Evolutionary conservation across 139 green algal species (phyloP).

Genomic region (Auxenochlorella protothecoides): DNA sequence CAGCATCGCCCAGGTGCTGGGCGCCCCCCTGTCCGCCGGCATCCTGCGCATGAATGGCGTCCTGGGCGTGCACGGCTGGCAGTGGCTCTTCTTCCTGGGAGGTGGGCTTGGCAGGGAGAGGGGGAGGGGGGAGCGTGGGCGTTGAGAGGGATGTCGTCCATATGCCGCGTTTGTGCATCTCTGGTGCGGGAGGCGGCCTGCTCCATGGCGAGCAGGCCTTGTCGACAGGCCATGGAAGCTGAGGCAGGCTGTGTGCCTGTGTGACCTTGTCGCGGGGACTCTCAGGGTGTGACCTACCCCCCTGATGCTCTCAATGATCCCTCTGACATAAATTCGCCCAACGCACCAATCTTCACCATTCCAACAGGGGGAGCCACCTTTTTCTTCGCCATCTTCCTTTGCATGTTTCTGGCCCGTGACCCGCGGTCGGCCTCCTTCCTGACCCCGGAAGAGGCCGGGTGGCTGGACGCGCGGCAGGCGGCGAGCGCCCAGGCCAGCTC

Average conservation of each 20-base stretch:
- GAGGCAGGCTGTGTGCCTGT: too few species aligned
- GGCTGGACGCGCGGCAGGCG: slow-evolving; percentile 17
- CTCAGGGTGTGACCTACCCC: too few species aligned
- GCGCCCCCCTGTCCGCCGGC: slow-evolving; percentile 47
- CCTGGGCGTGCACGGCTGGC: slow-evolving; percentile 51
- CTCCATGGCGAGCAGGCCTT: too few species aligned
- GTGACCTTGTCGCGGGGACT: too few species aligned
- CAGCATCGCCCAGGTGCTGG: slow-evolving; percentile 26
- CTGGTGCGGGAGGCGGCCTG: too few species aligned
- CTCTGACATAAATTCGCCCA: neutral
- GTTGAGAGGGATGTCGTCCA: too few species aligned
- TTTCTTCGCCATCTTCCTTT: slow-evolving; percentile 28
- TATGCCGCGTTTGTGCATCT: too few species aligned
- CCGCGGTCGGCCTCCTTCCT: slow-evolving; percentile 37
- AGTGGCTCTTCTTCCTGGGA: slow-evolving; percentile 66
- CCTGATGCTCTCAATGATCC: neutral
- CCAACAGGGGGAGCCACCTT: slow-evolving; percentile 12
- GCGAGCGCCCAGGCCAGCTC: neutral
- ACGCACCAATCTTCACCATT: neutral
- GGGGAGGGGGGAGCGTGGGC: too few species aligned
- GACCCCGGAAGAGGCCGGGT: slow-evolving; percentile 27
- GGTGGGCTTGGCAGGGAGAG: slow-evolving; percentile 8
- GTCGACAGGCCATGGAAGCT: too few species aligned
- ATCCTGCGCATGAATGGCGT: slow-evolving; percentile 53
- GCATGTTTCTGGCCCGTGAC: slow-evolving; percentile 11